Conservation (phyloP, 148 eudicot species). For the Pouteria glomerata region DNA sequence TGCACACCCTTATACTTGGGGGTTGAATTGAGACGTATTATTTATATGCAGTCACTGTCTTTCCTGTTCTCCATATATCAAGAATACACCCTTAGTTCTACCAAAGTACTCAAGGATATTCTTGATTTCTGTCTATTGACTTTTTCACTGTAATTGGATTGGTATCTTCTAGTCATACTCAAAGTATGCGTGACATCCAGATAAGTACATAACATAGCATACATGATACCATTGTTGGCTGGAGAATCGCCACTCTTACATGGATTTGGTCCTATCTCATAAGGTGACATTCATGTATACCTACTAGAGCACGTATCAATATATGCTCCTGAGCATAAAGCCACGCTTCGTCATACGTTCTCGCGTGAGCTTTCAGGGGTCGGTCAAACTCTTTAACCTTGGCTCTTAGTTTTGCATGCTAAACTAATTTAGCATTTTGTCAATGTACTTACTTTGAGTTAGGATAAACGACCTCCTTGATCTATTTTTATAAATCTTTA, state of each 20-base stretch:
- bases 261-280: too few relatives aligned
- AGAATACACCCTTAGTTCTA: neutral
- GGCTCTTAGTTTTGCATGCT: neutral
- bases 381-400: neutral
- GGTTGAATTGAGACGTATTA: too few relatives aligned
- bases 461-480: neutral
- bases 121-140: slow-evolving; percentile 7
- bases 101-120: neutral
- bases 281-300: too few relatives aligned
- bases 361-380: neutral
- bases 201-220: neutral
- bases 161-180: slow-evolving; percentile 14
- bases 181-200: slow-evolving; percentile 13
- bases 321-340: too few relatives aligned
- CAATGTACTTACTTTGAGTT: neutral
- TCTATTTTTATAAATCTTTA: slow-evolving; percentile 6
- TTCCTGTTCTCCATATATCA: slow-evolving; percentile 18
- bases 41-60: too few relatives aligned
- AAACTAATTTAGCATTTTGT: neutral
- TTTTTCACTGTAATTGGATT: slow-evolving; percentile 1
- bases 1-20: too few relatives aligned
- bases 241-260: too few relatives aligned
- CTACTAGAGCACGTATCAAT: neutral
- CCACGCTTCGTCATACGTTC: too few relatives aligned
- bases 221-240: too few relatives aligned